phyloP scores from a whole-genome alignment of 345 rosid genomes.

The Punica granatum region DNA sequence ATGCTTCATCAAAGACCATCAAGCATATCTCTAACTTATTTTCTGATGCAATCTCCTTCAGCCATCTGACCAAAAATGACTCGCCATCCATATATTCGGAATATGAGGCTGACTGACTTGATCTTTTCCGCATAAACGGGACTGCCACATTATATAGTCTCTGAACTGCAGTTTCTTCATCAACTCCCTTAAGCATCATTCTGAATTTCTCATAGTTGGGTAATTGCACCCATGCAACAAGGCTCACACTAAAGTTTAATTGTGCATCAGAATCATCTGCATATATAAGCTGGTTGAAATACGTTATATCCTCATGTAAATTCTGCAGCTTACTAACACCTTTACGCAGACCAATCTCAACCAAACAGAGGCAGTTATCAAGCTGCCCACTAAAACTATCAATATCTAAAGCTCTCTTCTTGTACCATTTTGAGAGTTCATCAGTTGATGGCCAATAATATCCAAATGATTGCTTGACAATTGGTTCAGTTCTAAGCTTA shows the following conservation, averaged over 20 bases:
- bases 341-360: slow-evolving; percentile 69
- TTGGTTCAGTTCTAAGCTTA: slow-evolving; percentile 66
- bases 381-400: slow-evolving; percentile 85
- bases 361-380: slow-evolving; percentile 68
- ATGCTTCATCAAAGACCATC: slow-evolving; percentile 81
- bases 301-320: slow-evolving; percentile 65
- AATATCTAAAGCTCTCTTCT: slow-evolving; percentile 76
- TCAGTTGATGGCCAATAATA: slow-evolving; percentile 65
- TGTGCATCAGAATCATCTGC: slow-evolving; percentile 44
- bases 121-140: slow-evolving; percentile 68
- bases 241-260: slow-evolving; percentile 46
- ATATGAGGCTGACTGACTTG: slow-evolving; percentile 9
- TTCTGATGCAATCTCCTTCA: slow-evolving; percentile 67
- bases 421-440: slow-evolving; percentile 74
- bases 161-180: slow-evolving; percentile 52
- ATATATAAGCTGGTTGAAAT: slow-evolving; percentile 72
- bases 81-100: slow-evolving; percentile 27
- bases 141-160: slow-evolving; percentile 55
- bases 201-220: slow-evolving; percentile 80
- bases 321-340: slow-evolving; percentile 63
- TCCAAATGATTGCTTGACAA: slow-evolving; percentile 49
- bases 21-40: slow-evolving; percentile 68
- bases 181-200: slow-evolving; percentile 62
- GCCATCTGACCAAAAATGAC: slow-evolving; percentile 83
- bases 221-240: slow-evolving; percentile 69